Evolutionary conservation across 441 rosid species (phyloP).

Genomic region (Pelargonium fulgidum): DNA sequence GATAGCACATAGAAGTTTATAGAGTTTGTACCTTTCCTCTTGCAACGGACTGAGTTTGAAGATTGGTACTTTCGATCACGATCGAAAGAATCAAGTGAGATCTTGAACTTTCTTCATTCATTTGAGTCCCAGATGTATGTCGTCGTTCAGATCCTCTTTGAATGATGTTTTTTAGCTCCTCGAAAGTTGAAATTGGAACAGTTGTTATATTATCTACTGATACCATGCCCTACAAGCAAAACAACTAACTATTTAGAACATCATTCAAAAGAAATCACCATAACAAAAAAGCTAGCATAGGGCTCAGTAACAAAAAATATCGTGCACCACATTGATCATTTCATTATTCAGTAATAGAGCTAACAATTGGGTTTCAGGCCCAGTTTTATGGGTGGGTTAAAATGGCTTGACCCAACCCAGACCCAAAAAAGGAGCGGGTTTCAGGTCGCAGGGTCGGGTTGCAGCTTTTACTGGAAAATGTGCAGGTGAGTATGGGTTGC

Average conservation of each 20-base stretch:
- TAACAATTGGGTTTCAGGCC: too few relatives aligned
- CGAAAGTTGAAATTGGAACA: slow-evolving; percentile 57
- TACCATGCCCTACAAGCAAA: slow-evolving; percentile 74
- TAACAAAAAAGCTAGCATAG: neutral
- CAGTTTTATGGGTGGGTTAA: too few relatives aligned
- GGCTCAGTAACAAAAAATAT: too few relatives aligned
- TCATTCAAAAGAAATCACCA: neutral
- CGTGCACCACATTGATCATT: too few relatives aligned
- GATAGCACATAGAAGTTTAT: neutral
- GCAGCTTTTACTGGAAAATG: too few relatives aligned
- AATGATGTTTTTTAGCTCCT: slow-evolving; percentile 62
- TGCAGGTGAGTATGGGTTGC: too few relatives aligned
- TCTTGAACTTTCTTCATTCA: slow-evolving; percentile 96
- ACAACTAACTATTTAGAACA: neutral
- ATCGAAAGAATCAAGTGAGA: slow-evolving; percentile 87
- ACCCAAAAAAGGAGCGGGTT: too few relatives aligned
- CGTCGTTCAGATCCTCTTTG: slow-evolving; percentile 76
- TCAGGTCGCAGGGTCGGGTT: too few relatives aligned
- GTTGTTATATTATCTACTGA: slow-evolving; percentile 77
- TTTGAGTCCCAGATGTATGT: slow-evolving; percentile 82
- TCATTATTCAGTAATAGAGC: too few relatives aligned
- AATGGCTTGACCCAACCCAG: too few relatives aligned
- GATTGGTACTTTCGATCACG: slow-evolving; percentile 81
- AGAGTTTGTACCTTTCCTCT: slow-evolving; percentile 65
- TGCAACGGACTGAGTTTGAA: slow-evolving; percentile 83